Evolutionary conservation across 352 stramenopile species (phyloP), one percentile per base, ranked within the genome.

Genomic region (Halophytophthora polymorphica): DNA sequence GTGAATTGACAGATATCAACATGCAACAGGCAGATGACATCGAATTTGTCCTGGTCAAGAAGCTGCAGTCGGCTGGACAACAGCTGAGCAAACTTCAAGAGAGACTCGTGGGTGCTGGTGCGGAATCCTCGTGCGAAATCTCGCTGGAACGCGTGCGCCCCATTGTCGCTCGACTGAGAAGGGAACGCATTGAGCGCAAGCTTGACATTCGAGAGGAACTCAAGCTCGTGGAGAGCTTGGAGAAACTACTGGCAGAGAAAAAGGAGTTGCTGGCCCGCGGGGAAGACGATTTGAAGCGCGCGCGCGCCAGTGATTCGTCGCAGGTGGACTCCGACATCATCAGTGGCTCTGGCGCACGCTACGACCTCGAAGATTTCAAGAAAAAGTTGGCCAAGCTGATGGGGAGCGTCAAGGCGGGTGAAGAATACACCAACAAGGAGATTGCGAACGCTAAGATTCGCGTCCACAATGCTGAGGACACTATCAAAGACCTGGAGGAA

Each of bases 311-410:
- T 25, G 79, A 90, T 44, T 83, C 77, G 1, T 45, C 61, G 2
- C 73, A 85, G 45, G 77, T 90, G 4, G 83, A 93, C 38, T 90
- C 83, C 15, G 57, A 39, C 2, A 71, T 90, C 37, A 73, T 93
- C 31, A 86, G 47, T 10, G 77, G 77, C 4, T 66, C 69, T 1
- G 64, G 55, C 17, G 79, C 69, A 5, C 77, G 79, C 2, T 93
- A 88, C 44, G 80, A 90, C 22, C 67, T 89, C 14, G 77, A 86
- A 3, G 69, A 86, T 38, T 93, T 90, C 63, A 88, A 86, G 49
- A 65, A 71, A n/a, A 90, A 88, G 42, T 65, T 90, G 1, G 71
- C 63, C 0, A 85, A 87, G 45, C 53, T 90, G 2, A 83, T 90
- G 71, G 77, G 77, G 5, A 66, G 61, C 7, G 60, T 93, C 13